phyloP scores from a whole-genome alignment of 2,329 filamentous ascomycete species.

The Aspergillus pseudonomiae region DNA sequence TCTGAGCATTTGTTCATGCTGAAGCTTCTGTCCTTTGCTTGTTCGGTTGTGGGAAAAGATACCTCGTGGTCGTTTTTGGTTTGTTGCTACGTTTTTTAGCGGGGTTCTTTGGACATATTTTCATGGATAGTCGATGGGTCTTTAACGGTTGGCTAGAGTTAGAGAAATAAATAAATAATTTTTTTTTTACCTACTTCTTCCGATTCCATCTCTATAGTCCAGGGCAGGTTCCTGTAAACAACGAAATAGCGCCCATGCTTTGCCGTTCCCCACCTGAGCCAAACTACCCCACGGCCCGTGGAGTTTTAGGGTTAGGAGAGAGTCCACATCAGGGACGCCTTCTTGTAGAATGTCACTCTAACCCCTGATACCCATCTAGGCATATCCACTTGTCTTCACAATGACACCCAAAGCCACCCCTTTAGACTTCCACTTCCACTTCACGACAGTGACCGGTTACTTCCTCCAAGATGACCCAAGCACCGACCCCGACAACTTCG shows the following conservation, averaged over 20 bases:
- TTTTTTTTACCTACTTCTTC: neutral
- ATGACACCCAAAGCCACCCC: constrained; percentile 22
- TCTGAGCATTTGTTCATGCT: neutral
- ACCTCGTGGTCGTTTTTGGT: neutral
- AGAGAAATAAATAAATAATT: neutral
- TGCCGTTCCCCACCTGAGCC: neutral
- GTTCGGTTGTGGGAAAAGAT: constrained; percentile 6
- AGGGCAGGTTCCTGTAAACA: no score
- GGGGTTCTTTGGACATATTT: neutral
- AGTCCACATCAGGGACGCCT: no score
- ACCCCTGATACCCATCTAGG: no score
- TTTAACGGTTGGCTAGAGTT: neutral
- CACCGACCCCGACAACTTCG: constrained; percentile 51
- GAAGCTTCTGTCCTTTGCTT: neutral
- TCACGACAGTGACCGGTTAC: constrained; percentile 49
- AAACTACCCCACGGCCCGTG: neutral
- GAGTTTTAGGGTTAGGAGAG: neutral
- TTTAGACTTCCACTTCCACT: constrained; percentile 31
- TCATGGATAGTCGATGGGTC: neutral
- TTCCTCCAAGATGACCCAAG: constrained; percentile 55
- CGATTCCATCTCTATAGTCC: no score
- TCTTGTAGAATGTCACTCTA: no score
- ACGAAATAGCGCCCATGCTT: no score
- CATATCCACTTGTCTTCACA: neutral
- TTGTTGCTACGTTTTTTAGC: neutral